Evolutionary conservation across 1,284 basidiomycete genomes (phyloP).

Genomic region (Mycena sp.): DNA sequence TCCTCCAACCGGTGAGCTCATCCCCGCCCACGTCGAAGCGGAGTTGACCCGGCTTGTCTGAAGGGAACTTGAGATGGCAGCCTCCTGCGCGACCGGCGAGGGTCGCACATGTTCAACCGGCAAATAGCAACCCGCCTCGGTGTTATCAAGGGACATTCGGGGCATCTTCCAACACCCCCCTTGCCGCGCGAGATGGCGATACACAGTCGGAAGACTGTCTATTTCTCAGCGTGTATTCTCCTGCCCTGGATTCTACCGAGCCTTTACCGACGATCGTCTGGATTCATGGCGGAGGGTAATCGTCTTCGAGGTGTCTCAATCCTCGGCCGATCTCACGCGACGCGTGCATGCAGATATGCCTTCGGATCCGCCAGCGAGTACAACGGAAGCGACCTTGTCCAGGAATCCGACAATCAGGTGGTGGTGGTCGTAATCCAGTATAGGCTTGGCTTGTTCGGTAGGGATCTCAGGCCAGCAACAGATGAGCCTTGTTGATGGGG

Average conservation of each 20-base stretch:
- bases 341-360: slow-evolving; percentile 21
- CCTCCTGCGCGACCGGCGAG: neutral
- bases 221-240: slow-evolving; percentile 24
- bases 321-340: no score
- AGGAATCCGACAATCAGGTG: slow-evolving; percentile 29
- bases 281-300: slow-evolving; percentile 46
- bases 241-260: slow-evolving; percentile 32
- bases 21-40: neutral
- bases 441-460: slow-evolving; percentile 32
- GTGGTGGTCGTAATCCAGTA: slow-evolving; percentile 35
- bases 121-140: neutral
- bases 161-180: neutral
- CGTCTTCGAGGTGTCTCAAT: neutral
- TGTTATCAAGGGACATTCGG: slow-evolving; percentile 8
- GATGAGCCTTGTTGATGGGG: no score
- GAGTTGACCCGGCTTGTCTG: neutral
- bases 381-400: slow-evolving; percentile 32
- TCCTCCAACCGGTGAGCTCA: slow-evolving; percentile 43
- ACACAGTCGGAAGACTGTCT: slow-evolving; percentile 23
- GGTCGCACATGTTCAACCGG: slow-evolving; percentile 7
- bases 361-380: slow-evolving; percentile 21
- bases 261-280: slow-evolving; percentile 40
- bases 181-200: neutral
- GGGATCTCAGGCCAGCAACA: no score
- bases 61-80: slow-evolving; percentile 4